These are phyloP conservation scores for Aureobasidium lini DNA, from an alignment of 2,329 filamentous ascomycete genomes.

Conservation along the genomic window DNA sequence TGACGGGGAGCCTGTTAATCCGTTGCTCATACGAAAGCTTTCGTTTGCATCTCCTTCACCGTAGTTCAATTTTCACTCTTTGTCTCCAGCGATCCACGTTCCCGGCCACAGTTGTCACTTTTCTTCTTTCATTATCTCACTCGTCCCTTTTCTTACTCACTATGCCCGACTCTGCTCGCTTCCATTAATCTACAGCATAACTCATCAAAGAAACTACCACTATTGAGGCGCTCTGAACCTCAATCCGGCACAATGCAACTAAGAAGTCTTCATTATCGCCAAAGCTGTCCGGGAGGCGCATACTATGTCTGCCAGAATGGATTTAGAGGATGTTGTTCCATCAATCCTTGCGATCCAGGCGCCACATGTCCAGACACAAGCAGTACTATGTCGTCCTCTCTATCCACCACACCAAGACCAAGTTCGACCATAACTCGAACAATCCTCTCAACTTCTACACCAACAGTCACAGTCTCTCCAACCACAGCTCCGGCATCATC, in stretches of 20 bases:
- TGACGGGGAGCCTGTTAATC: not conserved
- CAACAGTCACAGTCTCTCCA: not conserved
- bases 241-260: constrained; percentile 3
- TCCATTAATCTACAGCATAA: not conserved
- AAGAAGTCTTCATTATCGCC: constrained; percentile 9
- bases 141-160: not conserved
- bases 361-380: constrained; percentile 17
- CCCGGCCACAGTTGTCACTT: constrained; percentile 4
- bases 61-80: not conserved
- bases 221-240: not conserved
- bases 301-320: constrained; percentile 22
- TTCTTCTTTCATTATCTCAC: not conserved
- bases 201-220: not conserved
- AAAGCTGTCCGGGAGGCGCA: constrained; percentile 18
- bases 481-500: not conserved
- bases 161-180: not conserved
- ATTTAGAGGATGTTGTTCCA: constrained; percentile 23
- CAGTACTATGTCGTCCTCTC: not conserved
- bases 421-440: not conserved
- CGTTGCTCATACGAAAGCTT: not conserved
- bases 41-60: constrained; percentile 7
- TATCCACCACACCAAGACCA: not conserved
- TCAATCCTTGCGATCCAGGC: constrained; percentile 20
- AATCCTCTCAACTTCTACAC: not conserved
- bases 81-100: not conserved